phyloP scores from a whole-genome alignment of 306 rosid species.

The Rosa rugosa region DNA sequence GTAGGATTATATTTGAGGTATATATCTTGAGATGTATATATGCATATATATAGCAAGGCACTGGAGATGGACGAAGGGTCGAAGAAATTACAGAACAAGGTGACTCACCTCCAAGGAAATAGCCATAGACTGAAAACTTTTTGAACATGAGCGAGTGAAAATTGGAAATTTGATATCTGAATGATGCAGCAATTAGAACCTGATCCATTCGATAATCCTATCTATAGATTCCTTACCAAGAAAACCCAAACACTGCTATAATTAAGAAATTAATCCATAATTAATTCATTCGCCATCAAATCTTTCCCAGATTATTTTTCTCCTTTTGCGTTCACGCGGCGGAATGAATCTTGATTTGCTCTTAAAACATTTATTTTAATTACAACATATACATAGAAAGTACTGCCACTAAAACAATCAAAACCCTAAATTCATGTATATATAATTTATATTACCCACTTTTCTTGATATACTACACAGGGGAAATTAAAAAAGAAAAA shows the following conservation, averaged over 20 bases:
- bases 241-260: background rate
- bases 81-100: background rate
- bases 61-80: background rate
- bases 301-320: background rate
- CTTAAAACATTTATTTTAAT: background rate
- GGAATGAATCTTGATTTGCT: background rate
- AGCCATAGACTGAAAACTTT: background rate
- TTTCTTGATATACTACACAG: background rate
- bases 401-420: background rate
- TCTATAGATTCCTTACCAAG: background rate
- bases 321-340: background rate
- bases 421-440: background rate
- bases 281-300: background rate
- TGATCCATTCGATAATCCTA: background rate
- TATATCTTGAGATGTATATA: background rate
- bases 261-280: background rate
- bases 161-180: background rate
- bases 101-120: slow-evolving; percentile 8
- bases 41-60: background rate
- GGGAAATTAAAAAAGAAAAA: background rate
- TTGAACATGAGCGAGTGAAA: background rate
- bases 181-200: background rate
- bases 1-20: background rate
- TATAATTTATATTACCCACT: background rate
- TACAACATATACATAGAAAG: background rate